Conservation (phyloP, 2,329 filamentous ascomycete species). For the Verticillium nubilum region DNA sequence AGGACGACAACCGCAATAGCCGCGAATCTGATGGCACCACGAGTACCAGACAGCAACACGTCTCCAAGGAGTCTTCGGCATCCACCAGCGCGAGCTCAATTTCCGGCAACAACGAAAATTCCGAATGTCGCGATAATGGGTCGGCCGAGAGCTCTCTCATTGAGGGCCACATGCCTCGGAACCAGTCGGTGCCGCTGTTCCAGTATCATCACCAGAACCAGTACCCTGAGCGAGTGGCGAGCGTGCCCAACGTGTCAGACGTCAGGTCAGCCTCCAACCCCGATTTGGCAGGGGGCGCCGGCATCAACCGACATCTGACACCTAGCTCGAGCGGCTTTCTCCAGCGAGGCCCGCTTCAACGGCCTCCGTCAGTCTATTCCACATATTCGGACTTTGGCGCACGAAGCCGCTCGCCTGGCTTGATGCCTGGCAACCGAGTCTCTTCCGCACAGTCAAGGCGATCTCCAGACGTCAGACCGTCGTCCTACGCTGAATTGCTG, state of each 20-base stretch:
- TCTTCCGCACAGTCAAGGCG: conserved; percentile 45
- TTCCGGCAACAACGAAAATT: conserved; percentile 42
- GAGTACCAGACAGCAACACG: conserved; percentile 42
- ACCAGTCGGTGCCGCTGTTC: conserved; percentile 47
- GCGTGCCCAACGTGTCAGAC: conserved; percentile 33
- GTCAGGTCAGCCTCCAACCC: conserved; percentile 43
- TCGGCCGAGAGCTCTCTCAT: conserved; percentile 47
- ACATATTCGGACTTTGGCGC: conserved; percentile 62
- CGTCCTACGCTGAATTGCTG: conserved; percentile 54
- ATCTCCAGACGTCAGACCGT: conserved; percentile 49
- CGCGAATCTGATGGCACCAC: conserved; percentile 47
- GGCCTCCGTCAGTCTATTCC: conserved; percentile 75
- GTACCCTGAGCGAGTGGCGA: conserved; percentile 35
- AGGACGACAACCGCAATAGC: conserved; percentile 40
- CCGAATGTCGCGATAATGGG: conserved; percentile 37
- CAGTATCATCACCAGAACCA: conserved; percentile 59
- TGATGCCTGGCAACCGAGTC: conserved; percentile 36
- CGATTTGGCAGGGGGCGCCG: conserved; percentile 42
- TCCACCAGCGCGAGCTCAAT: conserved; percentile 52
- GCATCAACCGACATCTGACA: conserved; percentile 58
- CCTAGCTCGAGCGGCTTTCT: conserved; percentile 46
- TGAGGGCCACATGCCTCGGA: conserved; percentile 35
- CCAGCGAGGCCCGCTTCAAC: conserved; percentile 52
- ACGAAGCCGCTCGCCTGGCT: conserved; percentile 56
- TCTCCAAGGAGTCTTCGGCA: conserved; percentile 46